Evolutionary conservation across 225 moss, liverwort and hornwort species (phyloP), one percentile per base, ranked within the genome.

Genomic region (Pseudoscleropodium purum): DNA sequence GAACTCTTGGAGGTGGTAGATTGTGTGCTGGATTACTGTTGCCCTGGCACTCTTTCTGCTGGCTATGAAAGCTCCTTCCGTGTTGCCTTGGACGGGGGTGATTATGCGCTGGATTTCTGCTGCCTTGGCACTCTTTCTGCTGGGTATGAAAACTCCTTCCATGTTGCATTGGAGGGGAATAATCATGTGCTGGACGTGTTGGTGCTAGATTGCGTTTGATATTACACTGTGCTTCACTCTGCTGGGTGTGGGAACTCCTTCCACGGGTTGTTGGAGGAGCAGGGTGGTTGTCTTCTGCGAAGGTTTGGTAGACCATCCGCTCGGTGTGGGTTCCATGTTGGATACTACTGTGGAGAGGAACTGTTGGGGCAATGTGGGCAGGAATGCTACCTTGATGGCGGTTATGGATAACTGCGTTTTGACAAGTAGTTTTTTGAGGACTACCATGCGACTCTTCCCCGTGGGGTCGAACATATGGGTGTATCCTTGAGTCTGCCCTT

Each of bases 401-500:
- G 27, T 86, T 54, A 54, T 80, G 84, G 43, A 81, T 61, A 18
- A 56, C 49, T 39, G 5, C 78, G 60, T 47, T 81, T 77, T 83
- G 86, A 75, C 65, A 31, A 75, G 51, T 39, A 15, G 54, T 24
- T 64, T 49, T 47, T 67, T 75, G 83, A 83, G 82, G 64, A 86
- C 33, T 67, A 17, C 24, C 63, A 27, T 47, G 76, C 41, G 21
- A 26, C 65, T 66, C 83, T 36, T 75, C 52, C 52, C 63, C 31
- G 37, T 70, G 81, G 54, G 74, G 61, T 86, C 65, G 90, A 57
- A 47, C 34, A 57, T 90, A 86, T 57, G 92, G 87, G 81, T 82
- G 90, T 26, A 75, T 64, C 84, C 87, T 91, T 84, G 77, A 70
- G 27, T 90, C 86, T 78, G 84, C 86, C 52, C 87, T 87, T 56